Evolutionary conservation across 495 filamentous ascomycete genomes (phyloP).

Genomic region (Hypomontagnella submonticulosa): DNA sequence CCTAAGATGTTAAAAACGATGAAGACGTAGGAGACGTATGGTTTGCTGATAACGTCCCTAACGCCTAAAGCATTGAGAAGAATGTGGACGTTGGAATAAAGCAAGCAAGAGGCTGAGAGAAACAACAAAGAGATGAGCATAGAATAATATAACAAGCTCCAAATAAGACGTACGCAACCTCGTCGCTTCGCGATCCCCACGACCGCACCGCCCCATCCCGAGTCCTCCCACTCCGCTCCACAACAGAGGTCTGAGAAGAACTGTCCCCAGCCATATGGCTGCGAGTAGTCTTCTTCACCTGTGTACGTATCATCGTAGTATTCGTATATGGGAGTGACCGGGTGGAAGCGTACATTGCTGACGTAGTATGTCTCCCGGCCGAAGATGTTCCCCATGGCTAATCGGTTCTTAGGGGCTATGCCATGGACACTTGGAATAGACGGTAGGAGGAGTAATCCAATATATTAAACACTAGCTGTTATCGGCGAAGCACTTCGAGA

Average conservation of each 20-base stretch:
- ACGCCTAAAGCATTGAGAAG: too few species aligned
- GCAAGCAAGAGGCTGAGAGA: neutral
- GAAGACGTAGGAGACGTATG: too few species aligned
- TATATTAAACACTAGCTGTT: too few species aligned
- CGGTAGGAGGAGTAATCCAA: too few species aligned
- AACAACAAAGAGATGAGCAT: neutral
- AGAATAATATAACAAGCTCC: neutral
- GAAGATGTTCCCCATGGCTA: conserved; percentile 11
- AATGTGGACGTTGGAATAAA: neutral
- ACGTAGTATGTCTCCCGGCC: conserved; percentile 23
- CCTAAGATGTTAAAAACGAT: too few species aligned
- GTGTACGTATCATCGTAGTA: neutral
- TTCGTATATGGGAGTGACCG: neutral
- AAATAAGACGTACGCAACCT: conserved; percentile 36
- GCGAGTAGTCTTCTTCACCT: conserved; percentile 12
- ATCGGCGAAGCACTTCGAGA: too few species aligned
- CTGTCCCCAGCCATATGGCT: conserved; percentile 11
- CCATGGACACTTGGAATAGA: too few species aligned
- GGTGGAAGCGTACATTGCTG: neutral
- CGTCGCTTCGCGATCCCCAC: conserved; percentile 28
- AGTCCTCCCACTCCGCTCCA: neutral
- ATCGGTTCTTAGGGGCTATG: too few species aligned
- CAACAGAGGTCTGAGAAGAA: conserved; percentile 13
- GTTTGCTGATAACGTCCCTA: too few species aligned
- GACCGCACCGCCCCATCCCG: conserved; percentile 22